Evolutionary conservation across 352 stramenopile species (phyloP).

Genomic region (Phytophthora niederhauseri): DNA sequence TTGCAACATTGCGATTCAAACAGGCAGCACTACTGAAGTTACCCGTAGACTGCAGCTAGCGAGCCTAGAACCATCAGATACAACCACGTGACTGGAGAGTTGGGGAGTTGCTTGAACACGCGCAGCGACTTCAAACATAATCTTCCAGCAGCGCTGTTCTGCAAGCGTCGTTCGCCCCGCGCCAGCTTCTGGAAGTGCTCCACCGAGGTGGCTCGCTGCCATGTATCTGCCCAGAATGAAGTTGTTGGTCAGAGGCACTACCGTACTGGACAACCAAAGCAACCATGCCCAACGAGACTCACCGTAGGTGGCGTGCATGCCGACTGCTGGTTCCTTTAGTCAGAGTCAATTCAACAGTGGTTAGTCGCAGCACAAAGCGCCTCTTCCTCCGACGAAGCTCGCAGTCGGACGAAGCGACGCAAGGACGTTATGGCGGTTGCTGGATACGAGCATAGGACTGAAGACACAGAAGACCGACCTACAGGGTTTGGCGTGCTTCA

Average conservation of each 20-base stretch:
- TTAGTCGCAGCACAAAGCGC: not conserved
- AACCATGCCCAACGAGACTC: not conserved
- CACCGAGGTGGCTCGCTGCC: slow-evolving; percentile 66
- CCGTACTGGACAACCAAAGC: not conserved
- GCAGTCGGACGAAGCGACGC: slow-evolving; percentile 21
- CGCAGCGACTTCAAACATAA: slow-evolving; percentile 63
- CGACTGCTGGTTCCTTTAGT: not conserved
- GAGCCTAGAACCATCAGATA: slow-evolving; percentile 69
- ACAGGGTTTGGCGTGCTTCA: not conserved
- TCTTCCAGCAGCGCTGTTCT: slow-evolving; percentile 53
- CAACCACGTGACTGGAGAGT: slow-evolving; percentile 84
- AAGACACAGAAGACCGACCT: not conserved
- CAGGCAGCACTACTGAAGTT: not conserved
- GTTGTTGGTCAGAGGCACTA: not conserved
- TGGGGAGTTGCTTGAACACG: slow-evolving; percentile 79
- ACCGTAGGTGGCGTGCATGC: slow-evolving; percentile 32
- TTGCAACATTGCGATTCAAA: not conserved
- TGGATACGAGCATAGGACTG: not conserved
- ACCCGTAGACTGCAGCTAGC: slow-evolving; percentile 72
- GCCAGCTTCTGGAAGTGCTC: slow-evolving; percentile 70
- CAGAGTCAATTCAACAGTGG: not conserved
- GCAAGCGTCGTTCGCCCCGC: slow-evolving; percentile 54
- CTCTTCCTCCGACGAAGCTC: not conserved
- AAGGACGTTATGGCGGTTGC: slow-evolving; percentile 3
- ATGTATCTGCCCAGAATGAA: slow-evolving; percentile 53